A percentile compares a stretch with the other conserved stretches of the same genome.
phyloP scores from a whole-genome alignment of 257 asterid species.

The Pogostemon cablin region DNA sequence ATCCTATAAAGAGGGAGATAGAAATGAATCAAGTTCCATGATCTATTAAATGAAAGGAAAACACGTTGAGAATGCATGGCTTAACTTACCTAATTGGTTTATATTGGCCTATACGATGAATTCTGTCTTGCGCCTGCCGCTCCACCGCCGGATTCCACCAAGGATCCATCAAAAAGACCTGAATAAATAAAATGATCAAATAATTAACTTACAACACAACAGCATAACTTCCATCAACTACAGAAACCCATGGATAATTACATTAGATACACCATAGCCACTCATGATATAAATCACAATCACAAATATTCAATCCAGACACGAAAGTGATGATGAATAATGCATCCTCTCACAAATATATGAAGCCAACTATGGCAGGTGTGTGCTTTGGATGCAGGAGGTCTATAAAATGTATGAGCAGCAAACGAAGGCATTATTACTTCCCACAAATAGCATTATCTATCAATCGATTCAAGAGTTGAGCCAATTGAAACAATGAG shows the following conservation, averaged over 20 bases:
- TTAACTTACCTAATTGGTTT: slow-evolving; percentile 76
- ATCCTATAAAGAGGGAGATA: slow-evolving; percentile 47
- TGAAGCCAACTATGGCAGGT: not conserved
- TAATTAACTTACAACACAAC: slow-evolving; percentile 15
- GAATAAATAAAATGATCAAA: slow-evolving; percentile 31
- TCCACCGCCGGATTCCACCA: slow-evolving; percentile 99
- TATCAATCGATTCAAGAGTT: slow-evolving; percentile 1
- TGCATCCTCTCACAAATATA: not conserved
- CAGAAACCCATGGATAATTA: not conserved
- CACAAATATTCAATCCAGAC: slow-evolving; percentile 10
- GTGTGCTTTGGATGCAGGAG: not conserved
- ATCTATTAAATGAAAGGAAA: slow-evolving; percentile 4
- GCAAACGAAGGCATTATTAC: not conserved
- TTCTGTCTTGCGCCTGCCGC: slow-evolving; percentile 96
- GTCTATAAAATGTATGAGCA: not conserved
- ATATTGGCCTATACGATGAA: slow-evolving; percentile 90
- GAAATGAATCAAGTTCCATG: not conserved
- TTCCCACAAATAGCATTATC: not conserved
- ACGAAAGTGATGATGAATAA: not conserved
- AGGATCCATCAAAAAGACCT: slow-evolving; percentile 99
- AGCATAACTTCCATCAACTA: slow-evolving; percentile 7
- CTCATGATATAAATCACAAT: not conserved
- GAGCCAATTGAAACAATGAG: not conserved
- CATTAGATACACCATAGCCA: slow-evolving; percentile 10
- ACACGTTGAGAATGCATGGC: slow-evolving; percentile 9